Evolutionary conservation across 1,284 basidiomycete genomes (phyloP).

Genomic region (Amylostereum chailletii): DNA sequence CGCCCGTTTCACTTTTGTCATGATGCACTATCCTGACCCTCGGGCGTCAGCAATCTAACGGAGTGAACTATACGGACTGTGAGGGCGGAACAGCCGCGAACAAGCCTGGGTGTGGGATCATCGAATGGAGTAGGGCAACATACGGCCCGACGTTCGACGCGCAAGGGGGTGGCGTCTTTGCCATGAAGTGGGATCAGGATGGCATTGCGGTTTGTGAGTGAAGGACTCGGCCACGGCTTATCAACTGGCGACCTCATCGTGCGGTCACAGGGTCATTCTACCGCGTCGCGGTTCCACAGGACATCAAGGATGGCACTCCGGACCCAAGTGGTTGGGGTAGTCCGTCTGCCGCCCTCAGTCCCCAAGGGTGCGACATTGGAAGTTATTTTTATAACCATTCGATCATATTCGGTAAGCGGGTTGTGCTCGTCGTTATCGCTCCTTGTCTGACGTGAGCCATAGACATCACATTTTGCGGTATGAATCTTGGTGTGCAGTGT

Average conservation of each 20-base stretch:
- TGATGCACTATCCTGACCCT: too few species aligned
- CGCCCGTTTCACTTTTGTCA: not conserved
- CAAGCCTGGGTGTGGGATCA: conserved; percentile 59
- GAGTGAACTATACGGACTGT: conserved; percentile 30
- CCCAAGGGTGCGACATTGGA: conserved; percentile 49
- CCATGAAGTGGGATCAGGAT: conserved; percentile 71
- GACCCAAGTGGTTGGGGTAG: conserved; percentile 53
- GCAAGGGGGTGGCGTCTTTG: conserved; percentile 68
- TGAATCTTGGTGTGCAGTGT: conserved; percentile 9
- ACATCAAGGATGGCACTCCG: conserved; percentile 48
- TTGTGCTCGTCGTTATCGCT: conserved; percentile 4
- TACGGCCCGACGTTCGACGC: conserved; percentile 67
- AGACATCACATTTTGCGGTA: conserved; percentile 81
- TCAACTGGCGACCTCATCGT: conserved; percentile 3
- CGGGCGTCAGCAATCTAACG: conserved; percentile 24
- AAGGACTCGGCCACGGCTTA: not conserved
- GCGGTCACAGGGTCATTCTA: conserved; percentile 56
- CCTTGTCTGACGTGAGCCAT: conserved; percentile 3
- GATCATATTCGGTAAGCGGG: conserved; percentile 46
- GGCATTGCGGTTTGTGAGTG: conserved; percentile 64
- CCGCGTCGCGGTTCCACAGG: conserved; percentile 58
- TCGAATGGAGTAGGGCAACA: conserved; percentile 61
- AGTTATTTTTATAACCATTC: conserved; percentile 54
- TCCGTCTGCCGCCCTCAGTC: conserved; percentile 53
- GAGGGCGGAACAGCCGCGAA: conserved; percentile 43